Conservation (phyloP, 2,329 filamentous ascomycete genomes). For the Peltaster fructicola region DNA sequence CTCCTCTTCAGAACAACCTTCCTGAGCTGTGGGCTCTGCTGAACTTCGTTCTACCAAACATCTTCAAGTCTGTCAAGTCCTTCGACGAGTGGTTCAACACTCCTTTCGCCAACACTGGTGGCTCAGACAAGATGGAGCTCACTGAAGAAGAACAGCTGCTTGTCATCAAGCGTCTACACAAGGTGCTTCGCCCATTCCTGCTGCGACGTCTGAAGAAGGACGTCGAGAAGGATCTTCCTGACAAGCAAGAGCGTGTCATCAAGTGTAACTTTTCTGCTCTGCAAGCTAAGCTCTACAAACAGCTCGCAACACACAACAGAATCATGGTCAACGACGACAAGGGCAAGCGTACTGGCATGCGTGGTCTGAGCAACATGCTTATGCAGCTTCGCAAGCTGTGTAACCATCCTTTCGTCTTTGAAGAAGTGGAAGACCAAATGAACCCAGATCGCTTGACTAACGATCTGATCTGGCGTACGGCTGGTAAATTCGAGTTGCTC, state of each 20-base stretch:
- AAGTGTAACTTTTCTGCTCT: constrained; percentile 96
- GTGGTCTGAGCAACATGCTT: constrained; percentile 97
- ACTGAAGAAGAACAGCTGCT: constrained; percentile 99
- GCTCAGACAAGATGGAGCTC: constrained; percentile 96
- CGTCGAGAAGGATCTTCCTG: constrained; percentile 94
- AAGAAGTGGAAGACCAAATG: constrained; percentile 95
- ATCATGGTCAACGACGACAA: constrained; percentile 87
- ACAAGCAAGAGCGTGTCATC: constrained; percentile 98
- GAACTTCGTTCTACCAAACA: constrained; percentile 94
- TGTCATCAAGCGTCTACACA: constrained; percentile 93
- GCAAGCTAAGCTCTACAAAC: constrained; percentile 87
- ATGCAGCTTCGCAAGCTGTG: constrained; percentile 98
- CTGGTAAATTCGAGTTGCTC: constrained; percentile 91
- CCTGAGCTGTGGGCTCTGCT: constrained; percentile 93
- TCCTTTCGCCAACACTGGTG: constrained; percentile 92
- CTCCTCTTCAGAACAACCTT: constrained; percentile 90
- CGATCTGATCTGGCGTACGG: constrained; percentile 83
- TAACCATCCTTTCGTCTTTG: constrained; percentile 97
- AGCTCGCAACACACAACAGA: constrained; percentile 90
- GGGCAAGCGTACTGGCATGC: constrained; percentile 87
- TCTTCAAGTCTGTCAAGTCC: constrained; percentile 97
- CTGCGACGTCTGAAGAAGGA: constrained; percentile 98
- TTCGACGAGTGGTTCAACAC: constrained; percentile 99
- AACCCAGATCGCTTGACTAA: constrained; percentile 80
- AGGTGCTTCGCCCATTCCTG: constrained; percentile 91